Percentiles rank a stretch among this genome's conserved stretches.
These are phyloP conservation scores for Suillus decipiens DNA, from an alignment of 768 basidiomycete species.

Conservation along the genomic window DNA sequence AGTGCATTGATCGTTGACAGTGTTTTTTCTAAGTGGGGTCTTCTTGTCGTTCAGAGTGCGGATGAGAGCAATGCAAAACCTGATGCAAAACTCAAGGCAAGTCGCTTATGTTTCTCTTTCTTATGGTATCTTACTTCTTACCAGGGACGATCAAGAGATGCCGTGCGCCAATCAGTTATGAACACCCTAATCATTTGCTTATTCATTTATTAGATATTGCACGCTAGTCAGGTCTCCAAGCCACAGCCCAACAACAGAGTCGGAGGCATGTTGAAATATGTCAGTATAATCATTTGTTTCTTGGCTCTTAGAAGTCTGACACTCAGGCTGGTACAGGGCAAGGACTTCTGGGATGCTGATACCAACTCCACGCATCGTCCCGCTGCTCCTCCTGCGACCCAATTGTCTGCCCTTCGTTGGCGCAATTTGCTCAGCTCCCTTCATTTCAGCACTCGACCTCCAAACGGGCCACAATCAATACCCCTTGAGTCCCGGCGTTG, in stretches of 20 bases:
- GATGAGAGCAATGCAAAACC: too few relatives aligned
- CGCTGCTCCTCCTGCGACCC: background rate
- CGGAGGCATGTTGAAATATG: background rate
- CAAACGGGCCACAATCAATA: background rate
- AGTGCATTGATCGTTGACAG: too few relatives aligned
- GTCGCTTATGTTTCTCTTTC: too few relatives aligned
- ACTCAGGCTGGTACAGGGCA: background rate
- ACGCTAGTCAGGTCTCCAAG: background rate
- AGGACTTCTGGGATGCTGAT: background rate
- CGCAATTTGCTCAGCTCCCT: background rate
- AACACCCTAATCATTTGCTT: too few relatives aligned
- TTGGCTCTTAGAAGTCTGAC: background rate
- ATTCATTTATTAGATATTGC: background rate
- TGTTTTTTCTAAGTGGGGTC: too few relatives aligned
- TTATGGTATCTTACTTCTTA: too few relatives aligned
- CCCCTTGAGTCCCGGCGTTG: background rate
- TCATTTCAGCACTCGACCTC: background rate
- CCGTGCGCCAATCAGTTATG: too few relatives aligned
- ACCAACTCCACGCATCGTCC: background rate
- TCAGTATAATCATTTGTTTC: background rate
- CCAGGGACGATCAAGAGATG: too few relatives aligned
- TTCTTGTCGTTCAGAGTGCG: too few relatives aligned
- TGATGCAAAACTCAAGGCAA: too few relatives aligned
- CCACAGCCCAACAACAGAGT: background rate
- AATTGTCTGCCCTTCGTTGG: background rate